Percentiles rank a stretch among this genome's conserved stretches.
Conservation (phyloP, 805 yeast genomes). For the Pichia sporocuriosa region DNA sequence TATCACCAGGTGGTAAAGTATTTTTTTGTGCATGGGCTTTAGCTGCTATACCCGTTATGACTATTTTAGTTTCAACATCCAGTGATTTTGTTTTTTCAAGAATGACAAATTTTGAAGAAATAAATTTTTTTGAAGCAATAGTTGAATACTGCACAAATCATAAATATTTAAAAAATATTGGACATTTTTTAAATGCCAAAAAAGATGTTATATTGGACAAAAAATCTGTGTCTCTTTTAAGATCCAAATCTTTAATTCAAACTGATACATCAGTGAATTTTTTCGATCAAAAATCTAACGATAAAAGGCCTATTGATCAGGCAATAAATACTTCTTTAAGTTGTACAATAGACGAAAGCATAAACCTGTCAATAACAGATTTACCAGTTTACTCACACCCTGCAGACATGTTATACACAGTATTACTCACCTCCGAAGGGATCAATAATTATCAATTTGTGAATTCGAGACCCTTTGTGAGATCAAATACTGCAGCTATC, state of each 20-base stretch:
- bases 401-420: conserved; percentile 17
- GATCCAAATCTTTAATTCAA: not conserved
- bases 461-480: conserved; percentile 14
- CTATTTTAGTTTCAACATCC: conserved; percentile 63
- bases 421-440: conserved; percentile 16
- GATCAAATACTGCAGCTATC: conserved; percentile 14
- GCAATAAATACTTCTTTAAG: too few relatives aligned
- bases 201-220: not conserved
- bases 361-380: not conserved
- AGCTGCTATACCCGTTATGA: conserved; percentile 81
- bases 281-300: too few relatives aligned
- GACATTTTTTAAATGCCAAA: conserved; percentile 5
- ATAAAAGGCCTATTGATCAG: too few relatives aligned
- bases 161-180: conserved; percentile 6
- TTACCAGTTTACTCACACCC: conserved; percentile 19
- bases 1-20: conserved; percentile 55
- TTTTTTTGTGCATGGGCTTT: conserved; percentile 78
- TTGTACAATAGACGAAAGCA: too few relatives aligned
- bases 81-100: conserved; percentile 51
- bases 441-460: conserved; percentile 16
- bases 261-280: too few relatives aligned
- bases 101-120: conserved; percentile 18
- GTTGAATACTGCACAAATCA: conserved; percentile 11
- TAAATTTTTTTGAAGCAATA: conserved; percentile 13
- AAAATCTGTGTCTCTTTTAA: not conserved